Percentiles rank a stretch among this genome's conserved stretches.
Conservation (phyloP, 2,329 filamentous ascomycete genomes). For the Fusarium sp. region DNA sequence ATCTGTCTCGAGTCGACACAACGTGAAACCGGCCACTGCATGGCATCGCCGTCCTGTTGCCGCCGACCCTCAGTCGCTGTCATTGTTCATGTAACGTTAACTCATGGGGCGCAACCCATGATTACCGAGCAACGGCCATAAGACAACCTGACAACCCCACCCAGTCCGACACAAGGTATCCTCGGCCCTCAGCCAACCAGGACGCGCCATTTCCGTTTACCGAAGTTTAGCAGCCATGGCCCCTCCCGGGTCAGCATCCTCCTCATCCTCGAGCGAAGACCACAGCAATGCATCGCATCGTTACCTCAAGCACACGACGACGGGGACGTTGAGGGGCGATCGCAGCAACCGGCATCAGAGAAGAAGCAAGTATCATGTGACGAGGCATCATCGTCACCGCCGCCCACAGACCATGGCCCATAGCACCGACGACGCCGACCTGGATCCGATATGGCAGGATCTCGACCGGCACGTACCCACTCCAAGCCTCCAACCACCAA, state of each 20-base stretch:
- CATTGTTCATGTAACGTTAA: constrained; percentile 46
- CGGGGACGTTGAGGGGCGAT: constrained; percentile 36
- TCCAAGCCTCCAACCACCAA: constrained; percentile 1
- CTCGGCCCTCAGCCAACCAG: constrained; percentile 34
- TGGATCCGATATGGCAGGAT: constrained; percentile 78
- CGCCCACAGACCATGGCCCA: constrained; percentile 52
- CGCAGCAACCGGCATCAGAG: constrained; percentile 25
- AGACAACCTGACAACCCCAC: constrained; percentile 29
- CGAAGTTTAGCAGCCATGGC: constrained; percentile 44
- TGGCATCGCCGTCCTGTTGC: neutral
- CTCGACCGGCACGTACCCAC: constrained; percentile 74
- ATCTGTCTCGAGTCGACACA: constrained; percentile 27
- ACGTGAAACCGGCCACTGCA: constrained; percentile 28
- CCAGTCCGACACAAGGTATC: constrained; percentile 2
- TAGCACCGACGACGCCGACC: constrained; percentile 46
- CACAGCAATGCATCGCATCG: constrained; percentile 45
- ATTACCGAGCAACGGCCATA: constrained; percentile 21
- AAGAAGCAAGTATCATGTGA: constrained; percentile 43
- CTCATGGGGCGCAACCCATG: constrained; percentile 28
- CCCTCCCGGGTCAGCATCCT: constrained; percentile 40
- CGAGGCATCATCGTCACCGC: constrained; percentile 39
- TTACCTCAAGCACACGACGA: constrained; percentile 45
- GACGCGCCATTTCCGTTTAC: constrained; percentile 13
- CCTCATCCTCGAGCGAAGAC: constrained; percentile 38
- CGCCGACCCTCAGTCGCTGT: constrained; percentile 11